phyloP scores from a whole-genome alignment of 2,329 filamentous ascomycete genomes.

The Cladorrhinum sp. region DNA sequence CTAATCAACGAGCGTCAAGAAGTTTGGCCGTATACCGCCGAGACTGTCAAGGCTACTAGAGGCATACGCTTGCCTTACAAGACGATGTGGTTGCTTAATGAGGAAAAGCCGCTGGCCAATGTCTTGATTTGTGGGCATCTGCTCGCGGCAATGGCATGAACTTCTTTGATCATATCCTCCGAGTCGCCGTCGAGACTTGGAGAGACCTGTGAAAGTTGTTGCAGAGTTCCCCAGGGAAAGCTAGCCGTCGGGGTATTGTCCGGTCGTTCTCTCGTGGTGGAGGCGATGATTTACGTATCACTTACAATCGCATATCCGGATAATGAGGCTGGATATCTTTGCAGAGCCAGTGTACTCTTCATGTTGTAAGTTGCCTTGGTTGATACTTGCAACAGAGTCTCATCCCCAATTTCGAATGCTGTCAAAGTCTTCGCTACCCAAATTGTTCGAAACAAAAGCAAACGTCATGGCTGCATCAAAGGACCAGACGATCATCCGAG shows the following conservation, averaged over 20 bases:
- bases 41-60: too few species aligned
- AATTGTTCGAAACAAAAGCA: background rate
- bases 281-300: too few species aligned
- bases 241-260: background rate
- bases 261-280: background rate
- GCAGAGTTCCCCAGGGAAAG: too few species aligned
- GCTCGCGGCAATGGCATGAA: too few species aligned
- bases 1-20: background rate
- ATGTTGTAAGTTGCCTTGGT: too few species aligned
- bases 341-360: too few species aligned
- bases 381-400: background rate
- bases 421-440: background rate
- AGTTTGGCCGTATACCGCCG: background rate
- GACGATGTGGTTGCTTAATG: background rate
- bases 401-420: background rate
- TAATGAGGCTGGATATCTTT: too few species aligned
- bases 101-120: background rate
- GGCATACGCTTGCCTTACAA: background rate
- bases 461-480: background rate
- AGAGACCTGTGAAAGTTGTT: background rate
- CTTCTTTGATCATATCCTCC: background rate
- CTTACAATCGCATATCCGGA: too few species aligned
- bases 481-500: too few species aligned
- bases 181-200: too few species aligned
- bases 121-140: too few species aligned